Evolutionary conservation across 2,329 filamentous ascomycete species (phyloP), one percentile per base, ranked within the genome.

Genomic region (Xylaria polymorpha): DNA sequence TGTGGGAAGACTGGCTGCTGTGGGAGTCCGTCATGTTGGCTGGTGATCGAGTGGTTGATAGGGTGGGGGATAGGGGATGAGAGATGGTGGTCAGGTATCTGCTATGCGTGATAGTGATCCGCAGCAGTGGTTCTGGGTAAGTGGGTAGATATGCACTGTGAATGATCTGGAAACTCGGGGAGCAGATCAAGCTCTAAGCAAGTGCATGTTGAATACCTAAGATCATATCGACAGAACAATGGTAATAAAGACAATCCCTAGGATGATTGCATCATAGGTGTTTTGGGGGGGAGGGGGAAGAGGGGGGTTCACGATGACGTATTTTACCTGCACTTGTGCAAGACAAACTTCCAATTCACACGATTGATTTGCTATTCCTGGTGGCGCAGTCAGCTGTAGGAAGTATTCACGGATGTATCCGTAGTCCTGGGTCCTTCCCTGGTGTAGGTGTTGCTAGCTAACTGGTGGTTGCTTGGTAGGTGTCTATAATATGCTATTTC

Each of bases 1-100:
- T 50, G 48, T 60, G 56, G 20, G 70, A 71, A 46, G 74, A 65
- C 57, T 72, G 71, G 25, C 66, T 66, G 46, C 62, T 58, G 60
- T 62, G 65, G 7, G 72, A 72, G 67, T 74, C 72, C 18, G 74
- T 68, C 75, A 76, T 75, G 18, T 73, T 73, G 46, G 14, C 39
- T 67, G 14, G 18, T 43, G 53, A 22, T 15, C 44, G 37, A 20
- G 10, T 61, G 18, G 35, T 22, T 44, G 22, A 29, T 29, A 6
- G 37, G 14, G 20, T 22, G 41, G 57, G 35, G 48, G 35, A 43
- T n/a, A n/a, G n/a, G n/a, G n/a, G 12, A 48, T 20, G 51, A 15
- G 32, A 18, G 32, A 37, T 46, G 37, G 8, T 29, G n/a, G n/a
- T n/a, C n/a, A 35, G 4, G 8, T 35, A 35, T n/a, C n/a, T n/a